Percentiles rank a stretch among this genome's conserved stretches.
Evolutionary conservation across 148 eudicot genomes (phyloP).

Genomic region (Nyssa sinensis): DNA sequence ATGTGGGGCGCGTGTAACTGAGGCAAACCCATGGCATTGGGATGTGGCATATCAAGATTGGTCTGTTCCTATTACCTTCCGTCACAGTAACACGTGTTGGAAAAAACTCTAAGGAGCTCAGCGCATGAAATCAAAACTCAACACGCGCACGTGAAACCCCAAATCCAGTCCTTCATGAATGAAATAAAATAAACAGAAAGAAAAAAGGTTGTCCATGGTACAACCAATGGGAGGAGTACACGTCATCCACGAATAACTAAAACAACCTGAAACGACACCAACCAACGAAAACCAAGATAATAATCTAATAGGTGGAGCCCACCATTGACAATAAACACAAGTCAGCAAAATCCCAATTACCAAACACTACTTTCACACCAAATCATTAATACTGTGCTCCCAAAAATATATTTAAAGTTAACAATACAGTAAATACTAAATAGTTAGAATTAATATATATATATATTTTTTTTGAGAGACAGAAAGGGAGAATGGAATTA

Average conservation of each 20-base stretch:
- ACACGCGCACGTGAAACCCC: neutral
- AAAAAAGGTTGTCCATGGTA: neutral
- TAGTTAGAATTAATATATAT: conserved; percentile 14
- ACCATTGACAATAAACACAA: neutral
- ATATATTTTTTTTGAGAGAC: neutral
- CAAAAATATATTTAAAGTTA: neutral
- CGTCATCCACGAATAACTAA: neutral
- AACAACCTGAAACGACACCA: neutral
- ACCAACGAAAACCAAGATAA: too few species aligned
- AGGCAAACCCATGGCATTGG: too few species aligned
- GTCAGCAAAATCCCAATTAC: neutral
- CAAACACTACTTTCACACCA: too few species aligned
- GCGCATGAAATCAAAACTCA: too few species aligned
- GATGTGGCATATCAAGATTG: too few species aligned
- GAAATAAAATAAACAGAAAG: too few species aligned
- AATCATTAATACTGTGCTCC: neutral
- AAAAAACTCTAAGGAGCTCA: too few species aligned
- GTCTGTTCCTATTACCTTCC: too few species aligned
- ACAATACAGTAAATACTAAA: too few species aligned
- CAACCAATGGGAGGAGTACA: neutral
- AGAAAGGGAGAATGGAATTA: conserved; percentile 18
- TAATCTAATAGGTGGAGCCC: neutral
- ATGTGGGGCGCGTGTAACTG: too few species aligned
- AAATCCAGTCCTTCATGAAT: too few species aligned
- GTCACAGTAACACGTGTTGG: too few species aligned